phyloP scores from a whole-genome alignment of 495 filamentous ascomycete genomes.

The Neurospora sp. region DNA sequence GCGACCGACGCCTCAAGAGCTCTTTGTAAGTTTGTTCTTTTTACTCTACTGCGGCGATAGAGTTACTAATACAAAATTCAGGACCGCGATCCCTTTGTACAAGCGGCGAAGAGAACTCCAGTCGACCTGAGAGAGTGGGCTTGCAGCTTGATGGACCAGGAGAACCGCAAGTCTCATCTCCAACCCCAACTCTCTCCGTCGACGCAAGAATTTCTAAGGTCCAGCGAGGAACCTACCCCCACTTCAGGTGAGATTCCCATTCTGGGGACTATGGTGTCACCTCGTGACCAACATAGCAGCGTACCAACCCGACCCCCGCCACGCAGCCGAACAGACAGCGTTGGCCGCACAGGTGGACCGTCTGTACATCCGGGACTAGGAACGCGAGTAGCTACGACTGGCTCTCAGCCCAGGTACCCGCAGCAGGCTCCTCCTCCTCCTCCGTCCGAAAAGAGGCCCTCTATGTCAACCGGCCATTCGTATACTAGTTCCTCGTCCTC shows the following conservation, averaged over 20 bases:
- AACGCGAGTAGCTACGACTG: constrained; percentile 34
- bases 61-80: constrained; percentile 26
- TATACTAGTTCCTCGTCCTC: not conserved
- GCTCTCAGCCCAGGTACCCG: constrained; percentile 29
- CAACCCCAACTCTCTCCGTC: constrained; percentile 53
- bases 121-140: constrained; percentile 88
- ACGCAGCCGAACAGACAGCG: constrained; percentile 28
- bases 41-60: not conserved
- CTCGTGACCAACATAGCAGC: constrained; percentile 28
- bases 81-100: constrained; percentile 88
- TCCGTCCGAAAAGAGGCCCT: constrained; percentile 11
- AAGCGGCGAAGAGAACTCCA: constrained; percentile 86
- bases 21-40: constrained; percentile 45
- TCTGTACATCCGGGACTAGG: constrained; percentile 41
- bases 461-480: not conserved
- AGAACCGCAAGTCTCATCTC: constrained; percentile 88
- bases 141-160: constrained; percentile 75
- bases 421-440: constrained; percentile 9
- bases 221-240: constrained; percentile 45
- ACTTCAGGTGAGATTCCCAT: constrained; percentile 60
- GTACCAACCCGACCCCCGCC: constrained; percentile 32
- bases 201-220: constrained; percentile 46
- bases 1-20: constrained; percentile 82
- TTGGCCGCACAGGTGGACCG: constrained; percentile 33
- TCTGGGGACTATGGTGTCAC: constrained; percentile 36